A percentile compares a stretch with the other conserved stretches of the same genome.
phyloP scores from a whole-genome alignment of 306 rosid genomes.

The Begonia loranthoides region DNA sequence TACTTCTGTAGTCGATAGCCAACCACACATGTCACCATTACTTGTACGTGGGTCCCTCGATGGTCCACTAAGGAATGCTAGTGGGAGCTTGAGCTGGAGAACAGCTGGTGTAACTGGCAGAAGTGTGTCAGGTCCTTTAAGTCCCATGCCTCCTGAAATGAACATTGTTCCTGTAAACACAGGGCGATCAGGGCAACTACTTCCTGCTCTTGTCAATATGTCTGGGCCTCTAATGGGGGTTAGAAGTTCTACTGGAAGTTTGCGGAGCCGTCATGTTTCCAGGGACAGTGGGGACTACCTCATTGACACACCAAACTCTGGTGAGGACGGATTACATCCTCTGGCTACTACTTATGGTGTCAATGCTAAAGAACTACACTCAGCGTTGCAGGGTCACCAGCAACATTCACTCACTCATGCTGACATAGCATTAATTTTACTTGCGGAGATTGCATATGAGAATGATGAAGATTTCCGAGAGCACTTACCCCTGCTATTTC shows the following conservation, averaged over 20 bases:
- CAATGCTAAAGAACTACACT: constrained; percentile 91
- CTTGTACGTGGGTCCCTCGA: constrained; percentile 98
- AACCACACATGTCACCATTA: constrained; percentile 97
- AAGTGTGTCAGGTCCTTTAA: constrained; percentile 91
- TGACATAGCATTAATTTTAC: constrained; percentile 93
- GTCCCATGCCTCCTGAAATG: constrained; percentile 96
- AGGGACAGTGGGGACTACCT: constrained; percentile 98
- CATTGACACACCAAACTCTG: constrained; percentile 95
- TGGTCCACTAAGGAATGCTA: constrained; percentile 92
- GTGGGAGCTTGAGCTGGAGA: constrained; percentile 99
- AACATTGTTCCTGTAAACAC: constrained; percentile 72
- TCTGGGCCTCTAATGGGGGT: constrained; percentile 99
- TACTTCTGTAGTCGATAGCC: constrained; percentile 77
- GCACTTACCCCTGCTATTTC: constrained; percentile 92
- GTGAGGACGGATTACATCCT: constrained; percentile 74
- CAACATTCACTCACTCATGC: constrained; percentile 97
- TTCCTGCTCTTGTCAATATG: constrained; percentile 89
- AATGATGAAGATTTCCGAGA: constrained; percentile 99
- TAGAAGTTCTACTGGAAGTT: constrained; percentile 92
- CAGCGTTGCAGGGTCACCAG: constrained; percentile 99
- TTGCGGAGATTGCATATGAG: constrained; percentile 97
- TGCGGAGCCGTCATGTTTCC: constrained; percentile 94
- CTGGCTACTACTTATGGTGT: constrained; percentile 56
- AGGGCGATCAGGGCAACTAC: constrained; percentile 92
- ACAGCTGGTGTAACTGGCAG: constrained; percentile 91